Percentiles rank a stretch among this genome's conserved stretches.
phyloP scores from a whole-genome alignment of 2,329 filamentous ascomycete species.

The Orbilia blumenaviensis region DNA sequence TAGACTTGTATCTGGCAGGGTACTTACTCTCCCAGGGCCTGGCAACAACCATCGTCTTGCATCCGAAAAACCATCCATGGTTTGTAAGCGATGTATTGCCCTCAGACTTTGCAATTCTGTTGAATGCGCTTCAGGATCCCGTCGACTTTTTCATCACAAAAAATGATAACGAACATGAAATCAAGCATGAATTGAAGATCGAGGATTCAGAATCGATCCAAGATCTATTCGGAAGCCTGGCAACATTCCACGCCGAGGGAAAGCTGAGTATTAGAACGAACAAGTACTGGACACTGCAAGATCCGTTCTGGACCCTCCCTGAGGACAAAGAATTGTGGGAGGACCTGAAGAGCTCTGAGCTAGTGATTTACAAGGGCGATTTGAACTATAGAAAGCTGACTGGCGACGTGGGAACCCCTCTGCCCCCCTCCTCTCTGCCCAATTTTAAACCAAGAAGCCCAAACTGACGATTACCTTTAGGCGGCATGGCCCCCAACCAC shows the following conservation, averaged over 20 bases:
- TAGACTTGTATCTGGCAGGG: slow-evolving; percentile 89
- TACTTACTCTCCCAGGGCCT: slow-evolving; percentile 86
- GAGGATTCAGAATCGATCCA: slow-evolving; percentile 73
- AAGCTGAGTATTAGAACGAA: slow-evolving; percentile 84
- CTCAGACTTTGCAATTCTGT: slow-evolving; percentile 81
- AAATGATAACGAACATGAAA: slow-evolving; percentile 69
- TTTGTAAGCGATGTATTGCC: slow-evolving; percentile 96
- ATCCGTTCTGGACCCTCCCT: slow-evolving; percentile 89
- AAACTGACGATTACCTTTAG: slow-evolving; percentile 61
- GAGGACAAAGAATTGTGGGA: slow-evolving; percentile 74
- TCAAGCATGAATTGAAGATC: slow-evolving; percentile 70
- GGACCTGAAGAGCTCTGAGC: slow-evolving; percentile 81
- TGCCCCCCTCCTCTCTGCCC: neutral
- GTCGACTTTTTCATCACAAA: slow-evolving; percentile 79
- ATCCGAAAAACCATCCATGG: slow-evolving; percentile 96
- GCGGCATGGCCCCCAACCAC: slow-evolving; percentile 86
- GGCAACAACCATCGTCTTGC: slow-evolving; percentile 85
- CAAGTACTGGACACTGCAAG: slow-evolving; percentile 86
- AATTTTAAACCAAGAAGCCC: neutral
- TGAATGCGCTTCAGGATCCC: slow-evolving; percentile 80
- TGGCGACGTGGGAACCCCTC: slow-evolving; percentile 71
- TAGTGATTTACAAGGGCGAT: slow-evolving; percentile 97
- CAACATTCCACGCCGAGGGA: slow-evolving; percentile 79
- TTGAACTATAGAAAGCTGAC: slow-evolving; percentile 95
- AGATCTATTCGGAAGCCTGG: slow-evolving; percentile 86